Base-by-base conservation (phyloP, 1,284 basidiomycete genomes). In the Somion occarium region DNA sequence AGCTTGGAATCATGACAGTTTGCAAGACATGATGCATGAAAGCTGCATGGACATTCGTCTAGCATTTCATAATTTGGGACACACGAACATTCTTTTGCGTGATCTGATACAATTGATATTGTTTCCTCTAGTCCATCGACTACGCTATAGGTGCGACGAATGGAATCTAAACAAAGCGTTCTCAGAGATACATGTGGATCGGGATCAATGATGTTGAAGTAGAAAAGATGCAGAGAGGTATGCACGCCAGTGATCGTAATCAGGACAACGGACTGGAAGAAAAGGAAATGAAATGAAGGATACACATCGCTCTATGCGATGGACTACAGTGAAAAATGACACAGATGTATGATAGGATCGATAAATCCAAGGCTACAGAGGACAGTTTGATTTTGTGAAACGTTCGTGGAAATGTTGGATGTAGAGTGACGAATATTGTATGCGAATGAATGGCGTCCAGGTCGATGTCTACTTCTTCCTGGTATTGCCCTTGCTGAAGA, bases 401-500 rank as follows among this genome's bases (percentile, higher is more conserved):
- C n/a, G 30, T 34, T 7, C 30, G 15, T 7, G 7, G 15, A 7
- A 34, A 15, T 34, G 30, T 34, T 7, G 7, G 30, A 34, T 34
- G 30, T 34, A 34, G 7, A 15, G 15, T 34, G 15, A 7, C 7
- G 15, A 34, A 34, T 34, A 34, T 34, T 43, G 23, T 5, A 43
- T 11, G 7, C n/a, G 42, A 23, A 22, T 19, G 5, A 43, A 19
- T 5, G 15, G 9, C 39, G 9, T 41, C 39, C 39, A 18, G 5
- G 18, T 19, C 9, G 9, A 34, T 15, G 15, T 43, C 24, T 43
- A 43, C 69, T 76, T 86, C 41, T 82, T 79, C 68, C 81, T 87
- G 44, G 73, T 58, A 27, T 83, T 73, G 20, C 78, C 82, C 71
- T 93, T 94, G 72, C 89, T 88, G 71, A 95, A 90, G 59, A 95